Conservation (phyloP, 2,329 filamentous ascomycete genomes). For the Phoma herbarum region DNA sequence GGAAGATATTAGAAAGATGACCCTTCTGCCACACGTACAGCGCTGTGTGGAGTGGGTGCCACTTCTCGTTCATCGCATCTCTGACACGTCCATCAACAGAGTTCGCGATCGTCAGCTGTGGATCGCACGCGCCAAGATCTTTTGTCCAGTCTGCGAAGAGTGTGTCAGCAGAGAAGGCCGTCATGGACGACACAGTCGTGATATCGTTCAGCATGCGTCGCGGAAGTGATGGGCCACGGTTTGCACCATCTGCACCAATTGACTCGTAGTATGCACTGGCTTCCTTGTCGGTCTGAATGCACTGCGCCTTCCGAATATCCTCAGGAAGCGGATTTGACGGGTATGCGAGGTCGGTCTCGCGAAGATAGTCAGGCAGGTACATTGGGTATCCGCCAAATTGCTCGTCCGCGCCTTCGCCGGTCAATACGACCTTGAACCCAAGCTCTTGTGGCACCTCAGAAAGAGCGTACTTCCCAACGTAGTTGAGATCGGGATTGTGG, state of each 20-base stretch:
- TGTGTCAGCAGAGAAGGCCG: constrained; percentile 44
- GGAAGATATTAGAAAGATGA: constrained; percentile 43
- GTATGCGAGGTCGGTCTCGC: constrained; percentile 55
- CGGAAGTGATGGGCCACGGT: constrained; percentile 39
- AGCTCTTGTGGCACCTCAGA: constrained; percentile 55
- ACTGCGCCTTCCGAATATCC: constrained; percentile 15
- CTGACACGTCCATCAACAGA: constrained; percentile 8
- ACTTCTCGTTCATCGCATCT: constrained; percentile 17
- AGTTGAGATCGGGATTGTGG: constrained; percentile 61
- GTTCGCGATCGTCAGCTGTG: constrained; percentile 46
- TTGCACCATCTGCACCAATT: constrained; percentile 37
- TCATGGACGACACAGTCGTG: constrained; percentile 48
- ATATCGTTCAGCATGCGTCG: constrained; percentile 53
- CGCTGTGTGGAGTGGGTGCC: constrained; percentile 37
- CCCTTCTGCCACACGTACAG: constrained; percentile 36
- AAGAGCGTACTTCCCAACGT: constrained; percentile 60
- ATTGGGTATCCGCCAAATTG: constrained; percentile 62
- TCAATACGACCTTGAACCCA: constrained; percentile 64
- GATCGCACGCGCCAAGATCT: constrained; percentile 39
- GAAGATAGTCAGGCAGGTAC: constrained; percentile 59
- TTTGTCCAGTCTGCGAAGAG: constrained; percentile 49
- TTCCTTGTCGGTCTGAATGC: constrained; percentile 20
- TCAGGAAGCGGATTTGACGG: constrained; percentile 12
- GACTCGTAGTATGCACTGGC: constrained; percentile 20
- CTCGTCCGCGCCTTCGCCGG: constrained; percentile 63